These are phyloP conservation scores for Castanea crenata DNA, from an alignment of 306 rosid species.

Conservation along the genomic window DNA sequence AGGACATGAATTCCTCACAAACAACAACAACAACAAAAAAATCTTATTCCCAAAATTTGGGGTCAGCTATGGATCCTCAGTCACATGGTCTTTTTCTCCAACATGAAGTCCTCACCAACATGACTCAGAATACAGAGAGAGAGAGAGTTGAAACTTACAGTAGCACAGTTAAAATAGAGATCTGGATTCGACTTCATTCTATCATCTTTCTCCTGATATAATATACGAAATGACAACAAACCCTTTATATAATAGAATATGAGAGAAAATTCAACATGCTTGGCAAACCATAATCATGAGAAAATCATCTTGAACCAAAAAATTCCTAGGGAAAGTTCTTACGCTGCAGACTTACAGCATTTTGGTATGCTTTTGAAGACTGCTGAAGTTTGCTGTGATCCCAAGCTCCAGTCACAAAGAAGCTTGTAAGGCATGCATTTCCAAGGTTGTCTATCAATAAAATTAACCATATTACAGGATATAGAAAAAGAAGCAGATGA, in stretches of 20 bases:
- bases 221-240: constrained; percentile 6
- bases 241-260: constrained; percentile 10
- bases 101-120: not conserved
- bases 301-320: not conserved
- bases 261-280: not conserved
- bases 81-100: too few species aligned
- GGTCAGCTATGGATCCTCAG: too few species aligned
- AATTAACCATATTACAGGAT: constrained; percentile 14
- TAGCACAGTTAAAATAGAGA: constrained; percentile 77
- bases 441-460: constrained; percentile 82
- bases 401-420: constrained; percentile 90
- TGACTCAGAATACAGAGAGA: not conserved
- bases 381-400: constrained; percentile 82
- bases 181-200: constrained; percentile 85
- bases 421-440: constrained; percentile 90
- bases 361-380: constrained; percentile 94
- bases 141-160: constrained; percentile 50
- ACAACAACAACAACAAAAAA: too few species aligned
- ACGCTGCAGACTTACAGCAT: constrained; percentile 76
- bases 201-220: constrained; percentile 88
- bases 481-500: not conserved
- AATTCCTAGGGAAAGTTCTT: constrained; percentile 16
- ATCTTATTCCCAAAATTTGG: too few species aligned
- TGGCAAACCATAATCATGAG: not conserved
- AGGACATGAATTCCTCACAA: too few species aligned